phyloP scores from a whole-genome alignment of 2,329 filamentous ascomycete genomes.

The Trichoderma sp. region DNA sequence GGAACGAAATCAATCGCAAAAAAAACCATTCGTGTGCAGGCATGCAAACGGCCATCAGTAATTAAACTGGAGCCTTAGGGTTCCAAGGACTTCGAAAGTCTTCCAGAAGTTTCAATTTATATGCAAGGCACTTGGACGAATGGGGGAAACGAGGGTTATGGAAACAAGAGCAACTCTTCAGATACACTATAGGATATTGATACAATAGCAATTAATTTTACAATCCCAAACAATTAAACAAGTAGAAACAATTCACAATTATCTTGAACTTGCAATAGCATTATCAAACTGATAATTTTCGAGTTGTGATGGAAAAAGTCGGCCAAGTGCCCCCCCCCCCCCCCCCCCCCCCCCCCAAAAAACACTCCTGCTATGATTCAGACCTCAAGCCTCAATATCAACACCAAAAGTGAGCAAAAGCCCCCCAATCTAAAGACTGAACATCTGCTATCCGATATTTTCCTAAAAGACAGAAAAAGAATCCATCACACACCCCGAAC shows the following conservation, averaged over 20 bases:
- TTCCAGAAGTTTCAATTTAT: not conserved
- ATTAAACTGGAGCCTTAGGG: not conserved
- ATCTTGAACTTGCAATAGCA: not conserved
- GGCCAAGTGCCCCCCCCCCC: not conserved
- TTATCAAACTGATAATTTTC: not conserved
- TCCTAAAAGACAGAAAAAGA: not conserved
- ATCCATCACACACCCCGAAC: constrained; percentile 23
- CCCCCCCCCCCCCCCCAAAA: no score
- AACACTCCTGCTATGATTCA: not conserved
- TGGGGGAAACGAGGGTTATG: no score
- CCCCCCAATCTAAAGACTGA: not conserved
- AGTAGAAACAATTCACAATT: no score
- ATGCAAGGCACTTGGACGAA: no score
- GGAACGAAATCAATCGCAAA: not conserved
- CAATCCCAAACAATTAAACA: no score
- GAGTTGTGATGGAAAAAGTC: not conserved
- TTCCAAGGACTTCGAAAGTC: not conserved
- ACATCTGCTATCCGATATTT: not conserved
- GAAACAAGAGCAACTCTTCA: no score
- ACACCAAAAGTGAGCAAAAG: not conserved
- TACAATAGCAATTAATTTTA: no score
- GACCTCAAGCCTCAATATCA: not conserved
- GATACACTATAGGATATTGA: no score
- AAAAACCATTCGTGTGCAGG: not conserved
- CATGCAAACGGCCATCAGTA: not conserved